Percentiles rank a stretch among this genome's conserved stretches.
These are phyloP conservation scores for Tubosaeta brunneosetosa DNA, from an alignment of 768 basidiomycete genomes.

Conservation along the genomic window DNA sequence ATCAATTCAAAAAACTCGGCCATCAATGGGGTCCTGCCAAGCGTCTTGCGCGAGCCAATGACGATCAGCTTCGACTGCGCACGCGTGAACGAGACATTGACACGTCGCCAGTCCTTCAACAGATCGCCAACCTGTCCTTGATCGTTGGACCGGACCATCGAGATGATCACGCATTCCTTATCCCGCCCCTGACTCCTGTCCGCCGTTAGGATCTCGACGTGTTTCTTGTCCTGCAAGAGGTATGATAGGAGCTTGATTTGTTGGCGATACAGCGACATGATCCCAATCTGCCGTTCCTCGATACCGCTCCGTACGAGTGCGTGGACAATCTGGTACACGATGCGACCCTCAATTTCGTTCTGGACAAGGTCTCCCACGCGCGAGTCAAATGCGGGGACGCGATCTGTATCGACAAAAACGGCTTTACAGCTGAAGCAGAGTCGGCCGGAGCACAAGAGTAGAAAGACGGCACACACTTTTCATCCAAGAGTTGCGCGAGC, in stretches of 20 bases:
- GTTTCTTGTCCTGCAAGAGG: constrained; percentile 49
- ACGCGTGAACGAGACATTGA: constrained; percentile 96
- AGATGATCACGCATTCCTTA: constrained; percentile 92
- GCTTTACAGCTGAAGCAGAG: constrained; percentile 61
- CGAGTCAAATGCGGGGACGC: constrained; percentile 71
- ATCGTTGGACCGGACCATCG: constrained; percentile 87
- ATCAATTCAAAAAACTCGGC: constrained; percentile 75
- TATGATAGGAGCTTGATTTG: constrained; percentile 87
- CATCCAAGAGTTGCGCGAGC: constrained; percentile 59
- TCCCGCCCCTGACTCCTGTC: constrained; percentile 94
- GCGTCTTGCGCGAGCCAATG: constrained; percentile 80
- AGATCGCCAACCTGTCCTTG: constrained; percentile 78
- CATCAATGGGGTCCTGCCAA: constrained; percentile 58
- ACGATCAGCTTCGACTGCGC: constrained; percentile 88
- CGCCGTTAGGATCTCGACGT: constrained; percentile 83
- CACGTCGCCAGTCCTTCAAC: constrained; percentile 90
- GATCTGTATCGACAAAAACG: constrained; percentile 92
- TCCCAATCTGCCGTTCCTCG: constrained; percentile 65
- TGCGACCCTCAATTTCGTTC: constrained; percentile 74
- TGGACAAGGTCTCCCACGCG: constrained; percentile 86
- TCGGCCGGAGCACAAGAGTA: not conserved
- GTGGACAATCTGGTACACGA: constrained; percentile 64
- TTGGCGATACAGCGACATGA: constrained; percentile 91
- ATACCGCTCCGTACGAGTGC: constrained; percentile 65
- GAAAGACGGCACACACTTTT: constrained; percentile 45